Evolutionary conservation across 306 rosid species (phyloP), one percentile per base, ranked within the genome.

Genomic region (Morella rubra): DNA sequence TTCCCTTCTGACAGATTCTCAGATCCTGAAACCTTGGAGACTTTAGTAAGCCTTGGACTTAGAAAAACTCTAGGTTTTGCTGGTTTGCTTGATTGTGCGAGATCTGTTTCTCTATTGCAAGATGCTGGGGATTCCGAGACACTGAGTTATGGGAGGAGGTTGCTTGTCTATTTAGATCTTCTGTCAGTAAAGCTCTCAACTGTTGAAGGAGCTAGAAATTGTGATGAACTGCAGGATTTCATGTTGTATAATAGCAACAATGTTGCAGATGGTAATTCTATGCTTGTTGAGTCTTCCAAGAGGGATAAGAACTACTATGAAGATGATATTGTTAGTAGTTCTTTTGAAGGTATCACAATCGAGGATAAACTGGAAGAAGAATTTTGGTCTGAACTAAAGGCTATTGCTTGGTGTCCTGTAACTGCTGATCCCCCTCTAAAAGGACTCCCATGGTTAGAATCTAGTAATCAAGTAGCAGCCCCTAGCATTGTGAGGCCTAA

Each of bases 21-120:
- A 56, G 96, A 83, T 79, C 77, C 87, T 37, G 92, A 83, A 76
- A 80, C 83, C 83, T 78, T 94, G 88, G 98, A 94, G 62, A 84
- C 83, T 81, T 83, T 94, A 82, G 88, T 88, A 76, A 85, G 76
- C 78, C 89, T 94, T 84, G 98, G 98, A 69, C 96, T 94, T 59
- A 81, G 94, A 80, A 90, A 76, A 84, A 86, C 93, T 80, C 85
- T 94, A 83, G 93, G 95, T 37, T 90, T 85, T 80, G 84, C 91
- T 90, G 97, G 98, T 74, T 88, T 94, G 76, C 90, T 94, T 64
- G 98, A 94, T 84, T 89, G 96, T 81, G 98, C 98, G 62, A 92
- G 90, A 83, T 86, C 98, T 62, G 92, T 94, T 74, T 86, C 90
- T 76, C 72, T 90, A 76, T 81, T 87, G 84, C 87, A 88, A 72